Evolutionary conservation across 805 yeast species (phyloP), one percentile per base, ranked within the genome.

Genomic region (Tanozyma kutaoensis): DNA sequence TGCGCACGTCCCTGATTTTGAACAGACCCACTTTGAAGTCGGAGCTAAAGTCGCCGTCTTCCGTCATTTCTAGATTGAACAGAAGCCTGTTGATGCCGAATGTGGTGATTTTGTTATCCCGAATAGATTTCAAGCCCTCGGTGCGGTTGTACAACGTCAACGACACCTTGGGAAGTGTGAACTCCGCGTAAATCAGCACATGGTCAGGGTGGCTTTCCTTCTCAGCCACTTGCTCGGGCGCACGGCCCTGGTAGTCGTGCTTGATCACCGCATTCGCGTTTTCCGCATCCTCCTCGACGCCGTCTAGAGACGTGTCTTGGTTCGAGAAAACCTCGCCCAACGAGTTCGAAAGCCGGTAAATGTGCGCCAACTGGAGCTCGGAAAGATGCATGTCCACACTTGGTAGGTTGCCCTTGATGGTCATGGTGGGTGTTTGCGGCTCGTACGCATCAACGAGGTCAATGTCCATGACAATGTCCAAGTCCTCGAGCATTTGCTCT

Each of bases 1-100:
- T 48, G 37, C 97, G 62, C 3, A 73, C 68, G 50, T 91, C 98
- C 29, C 69, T 71, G 3, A 86, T 78, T 2, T 76, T 70, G 39
- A 91, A 77, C 0, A 95, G 72, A 23, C 72, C 67, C 16, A 84
- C 61, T 29, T 68, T 69, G 7, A 84, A 40, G 28, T 73, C 75
- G 0, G 86, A 69, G 6, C 55, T 63, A 28, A 70, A 65, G 18
- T 70, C 64, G 0, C 76, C 66, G 37, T 70, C 66, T 15, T 68
- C 61, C 23, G 57, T 62, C 55, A 77, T 56, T 5, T 50, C 39
- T 28, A 79, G 59, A 14, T 54, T 48, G 4, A 76, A 34, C 0
- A 70, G 70, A 15, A 75, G 54, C 10, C 71, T 72, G 32, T 72
- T 71, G 28, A 86, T 53, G 0, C 84, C 60, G 24, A 57, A 52